Evolutionary conservation across 495 filamentous ascomycete genomes (phyloP).

Genomic region (Penicillium turbatum): DNA sequence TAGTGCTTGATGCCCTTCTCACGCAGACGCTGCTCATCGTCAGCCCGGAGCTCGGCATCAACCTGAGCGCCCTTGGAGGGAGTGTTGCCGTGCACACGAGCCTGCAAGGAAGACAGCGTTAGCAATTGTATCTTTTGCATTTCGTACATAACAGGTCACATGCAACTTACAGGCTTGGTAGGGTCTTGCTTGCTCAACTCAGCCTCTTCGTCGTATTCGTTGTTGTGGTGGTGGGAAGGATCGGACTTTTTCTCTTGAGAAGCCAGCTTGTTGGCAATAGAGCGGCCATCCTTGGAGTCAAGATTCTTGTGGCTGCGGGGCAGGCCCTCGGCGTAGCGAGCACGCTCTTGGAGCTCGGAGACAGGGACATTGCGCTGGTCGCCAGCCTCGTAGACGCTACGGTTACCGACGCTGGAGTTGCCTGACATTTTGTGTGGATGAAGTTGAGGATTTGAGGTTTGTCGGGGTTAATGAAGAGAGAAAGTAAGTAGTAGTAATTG

Average conservation of each 20-base stretch:
- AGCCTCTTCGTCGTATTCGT: constrained; percentile 49
- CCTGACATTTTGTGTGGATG: constrained; percentile 20
- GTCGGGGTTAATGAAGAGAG: constrained; percentile 1
- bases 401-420: constrained; percentile 51
- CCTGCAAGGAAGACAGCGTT: constrained; percentile 38
- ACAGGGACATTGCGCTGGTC: constrained; percentile 66
- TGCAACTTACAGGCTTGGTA: constrained; percentile 58
- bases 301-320: constrained; percentile 59
- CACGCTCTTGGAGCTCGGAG: constrained; percentile 49
- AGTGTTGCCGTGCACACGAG: constrained; percentile 64
- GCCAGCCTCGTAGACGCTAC: constrained; percentile 55
- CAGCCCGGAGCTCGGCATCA: constrained; percentile 63
- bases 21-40: constrained; percentile 62
- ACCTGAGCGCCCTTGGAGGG: constrained; percentile 68
- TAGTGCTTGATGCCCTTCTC: constrained; percentile 55
- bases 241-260: constrained; percentile 48
- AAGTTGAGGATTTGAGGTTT: neutral
- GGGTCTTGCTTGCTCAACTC: constrained; percentile 58
- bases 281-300: constrained; percentile 77
- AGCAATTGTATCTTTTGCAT: neutral
- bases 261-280: constrained; percentile 72
- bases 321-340: constrained; percentile 65
- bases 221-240: constrained; percentile 30
- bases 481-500: neutral
- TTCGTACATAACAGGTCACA: neutral